phyloP scores from a whole-genome alignment of 768 basidiomycete genomes.

The Phanerochaete carnosa region DNA sequence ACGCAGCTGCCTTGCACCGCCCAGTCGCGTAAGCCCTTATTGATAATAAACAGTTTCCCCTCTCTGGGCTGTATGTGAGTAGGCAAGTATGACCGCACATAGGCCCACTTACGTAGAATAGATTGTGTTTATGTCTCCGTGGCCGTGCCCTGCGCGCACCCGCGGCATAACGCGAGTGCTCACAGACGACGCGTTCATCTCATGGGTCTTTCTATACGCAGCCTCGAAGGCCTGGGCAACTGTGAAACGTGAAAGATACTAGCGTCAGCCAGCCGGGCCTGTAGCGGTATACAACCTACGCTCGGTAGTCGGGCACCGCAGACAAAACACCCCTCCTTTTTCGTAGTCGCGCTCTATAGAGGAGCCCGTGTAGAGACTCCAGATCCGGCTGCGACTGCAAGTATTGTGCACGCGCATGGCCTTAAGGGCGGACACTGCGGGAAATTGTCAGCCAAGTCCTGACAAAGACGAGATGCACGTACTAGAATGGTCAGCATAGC shows the following conservation, averaged over 20 bases:
- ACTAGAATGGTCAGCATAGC: not conserved
- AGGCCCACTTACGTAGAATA: not conserved
- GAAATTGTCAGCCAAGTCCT: too few species aligned
- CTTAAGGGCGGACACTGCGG: not conserved
- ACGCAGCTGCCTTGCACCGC: not conserved
- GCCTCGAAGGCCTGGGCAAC: not conserved
- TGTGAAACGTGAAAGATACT: not conserved
- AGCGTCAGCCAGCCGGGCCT: too few species aligned
- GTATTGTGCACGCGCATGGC: not conserved
- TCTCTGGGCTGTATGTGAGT: not conserved
- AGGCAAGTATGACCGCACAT: too few species aligned
- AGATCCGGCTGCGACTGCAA: not conserved
- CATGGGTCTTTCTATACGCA: not conserved
- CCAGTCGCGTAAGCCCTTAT: not conserved
- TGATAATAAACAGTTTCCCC: not conserved
- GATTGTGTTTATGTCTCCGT: not conserved
- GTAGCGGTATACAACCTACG: not conserved
- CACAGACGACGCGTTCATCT: too few species aligned
- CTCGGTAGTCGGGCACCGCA: not conserved
- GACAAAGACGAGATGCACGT: not conserved
- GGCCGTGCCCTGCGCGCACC: too few species aligned
- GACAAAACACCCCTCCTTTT: not conserved
- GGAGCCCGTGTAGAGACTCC: not conserved
- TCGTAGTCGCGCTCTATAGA: not conserved
- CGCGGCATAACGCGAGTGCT: too few species aligned